phyloP scores from a whole-genome alignment of 2,329 filamentous ascomycete genomes.

The Tolypocladium sp. region DNA sequence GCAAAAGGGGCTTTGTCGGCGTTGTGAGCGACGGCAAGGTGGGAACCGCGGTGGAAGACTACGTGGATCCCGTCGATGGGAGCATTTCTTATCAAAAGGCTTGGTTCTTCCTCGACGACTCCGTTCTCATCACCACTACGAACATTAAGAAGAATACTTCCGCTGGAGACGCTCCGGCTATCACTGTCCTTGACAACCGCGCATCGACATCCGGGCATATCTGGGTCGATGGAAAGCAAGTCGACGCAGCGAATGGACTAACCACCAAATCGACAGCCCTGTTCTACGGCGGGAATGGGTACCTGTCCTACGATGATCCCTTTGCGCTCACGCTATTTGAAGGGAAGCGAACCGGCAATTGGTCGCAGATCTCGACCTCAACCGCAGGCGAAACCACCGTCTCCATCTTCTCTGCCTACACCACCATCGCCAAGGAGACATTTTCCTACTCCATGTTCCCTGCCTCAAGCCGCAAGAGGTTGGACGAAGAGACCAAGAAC shows the following conservation, averaged over 20 bases:
- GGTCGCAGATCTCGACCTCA: conserved; percentile 13
- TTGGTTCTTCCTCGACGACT: conserved; percentile 12
- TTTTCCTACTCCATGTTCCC: conserved; percentile 11
- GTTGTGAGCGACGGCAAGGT: conserved; percentile 12
- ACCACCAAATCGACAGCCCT: conserved; percentile 3
- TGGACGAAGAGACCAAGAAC: conserved; percentile 3
- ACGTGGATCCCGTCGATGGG: conserved; percentile 8
- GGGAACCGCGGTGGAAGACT: conserved; percentile 10
- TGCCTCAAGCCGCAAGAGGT: conserved; percentile 2
- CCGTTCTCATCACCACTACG: conserved; percentile 8
- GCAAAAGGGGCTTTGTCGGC: conserved; percentile 12
- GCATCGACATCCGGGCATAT: conserved; percentile 4
- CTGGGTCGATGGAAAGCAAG: conserved; percentile 4
- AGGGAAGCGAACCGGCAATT: conserved; percentile 11
- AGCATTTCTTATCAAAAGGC: conserved; percentile 12
- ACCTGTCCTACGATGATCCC: conserved; percentile 8
- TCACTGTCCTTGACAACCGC: conserved; percentile 13
- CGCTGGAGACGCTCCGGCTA: conserved; percentile 1
- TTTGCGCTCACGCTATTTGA: conserved; percentile 10
- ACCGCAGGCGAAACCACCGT: conserved; percentile 6
- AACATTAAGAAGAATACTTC: conserved; percentile 5
- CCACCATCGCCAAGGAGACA: conserved; percentile 2
- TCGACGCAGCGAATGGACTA: background rate
- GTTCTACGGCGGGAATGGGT: conserved; percentile 12
- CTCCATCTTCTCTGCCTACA: conserved; percentile 13